These are phyloP conservation scores for Phytophthora melonis DNA, from an alignment of 352 stramenopile genomes.

Conservation along the genomic window DNA sequence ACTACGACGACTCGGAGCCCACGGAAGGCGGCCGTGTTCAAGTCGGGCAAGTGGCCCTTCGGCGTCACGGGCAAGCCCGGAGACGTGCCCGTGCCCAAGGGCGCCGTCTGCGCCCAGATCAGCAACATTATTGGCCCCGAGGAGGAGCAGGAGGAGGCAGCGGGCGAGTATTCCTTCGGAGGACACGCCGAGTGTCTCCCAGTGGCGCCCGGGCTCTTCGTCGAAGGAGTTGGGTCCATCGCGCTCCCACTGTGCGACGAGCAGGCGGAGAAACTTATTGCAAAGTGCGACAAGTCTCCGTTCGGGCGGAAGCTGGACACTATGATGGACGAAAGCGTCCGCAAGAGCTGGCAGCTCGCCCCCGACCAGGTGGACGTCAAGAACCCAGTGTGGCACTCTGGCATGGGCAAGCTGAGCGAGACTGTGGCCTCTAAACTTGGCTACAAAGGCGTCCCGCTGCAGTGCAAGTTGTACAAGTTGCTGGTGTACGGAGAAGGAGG, in stretches of 20 bases:
- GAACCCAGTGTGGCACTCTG: conserved; percentile 23
- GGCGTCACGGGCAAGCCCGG: background rate
- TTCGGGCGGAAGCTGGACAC: conserved; percentile 29
- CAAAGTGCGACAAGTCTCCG: conserved; percentile 39
- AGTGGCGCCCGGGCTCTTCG: conserved; percentile 5
- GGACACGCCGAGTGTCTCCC: conserved; percentile 16
- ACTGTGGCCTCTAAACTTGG: conserved; percentile 12
- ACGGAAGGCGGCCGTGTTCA: conserved; percentile 5
- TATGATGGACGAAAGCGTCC: conserved; percentile 28
- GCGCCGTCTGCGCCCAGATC: conserved; percentile 5
- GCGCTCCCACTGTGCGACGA: background rate
- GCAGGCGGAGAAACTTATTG: background rate
- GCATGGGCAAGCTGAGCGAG: conserved; percentile 11
- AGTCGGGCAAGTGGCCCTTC: conserved; percentile 4
- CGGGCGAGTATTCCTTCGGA: conserved; percentile 17
- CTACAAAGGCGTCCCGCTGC: conserved; percentile 18
- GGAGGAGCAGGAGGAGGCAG: background rate
- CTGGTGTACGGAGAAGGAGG: too few species aligned
- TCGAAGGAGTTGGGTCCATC: conserved; percentile 20
- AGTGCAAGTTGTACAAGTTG: conserved; percentile 51
- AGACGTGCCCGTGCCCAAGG: conserved; percentile 1
- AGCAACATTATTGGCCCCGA: conserved; percentile 13
- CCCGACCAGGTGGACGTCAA: conserved; percentile 19
- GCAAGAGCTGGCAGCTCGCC: conserved; percentile 31
- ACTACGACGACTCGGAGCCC: conserved; percentile 10